Percentiles rank a stretch among this genome's conserved stretches.
Evolutionary conservation across 768 basidiomycete genomes (phyloP).

Genomic region (Holtermannia corniformis): DNA sequence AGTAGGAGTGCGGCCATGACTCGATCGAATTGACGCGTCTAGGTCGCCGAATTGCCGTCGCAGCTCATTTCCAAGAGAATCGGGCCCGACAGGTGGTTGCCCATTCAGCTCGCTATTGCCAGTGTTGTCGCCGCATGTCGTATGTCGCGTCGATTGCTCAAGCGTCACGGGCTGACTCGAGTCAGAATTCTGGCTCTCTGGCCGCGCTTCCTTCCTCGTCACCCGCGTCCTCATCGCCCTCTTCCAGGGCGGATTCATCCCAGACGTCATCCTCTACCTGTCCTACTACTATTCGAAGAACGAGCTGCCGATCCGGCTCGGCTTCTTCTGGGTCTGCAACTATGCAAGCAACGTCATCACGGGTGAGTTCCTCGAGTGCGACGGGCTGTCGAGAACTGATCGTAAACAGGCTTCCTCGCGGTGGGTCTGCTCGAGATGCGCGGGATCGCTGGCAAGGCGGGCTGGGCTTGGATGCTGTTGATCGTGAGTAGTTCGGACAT

Average conservation of each 20-base stretch:
- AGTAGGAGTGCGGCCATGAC: not conserved
- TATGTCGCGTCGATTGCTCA: not conserved
- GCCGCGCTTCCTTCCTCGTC: constrained; percentile 50
- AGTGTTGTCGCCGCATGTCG: constrained; percentile 50
- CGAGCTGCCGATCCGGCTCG: constrained; percentile 56
- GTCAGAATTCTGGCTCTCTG: constrained; percentile 51
- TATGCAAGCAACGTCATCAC: not conserved
- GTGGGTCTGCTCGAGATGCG: constrained; percentile 54
- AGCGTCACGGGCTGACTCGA: not conserved
- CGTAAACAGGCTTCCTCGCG: constrained; percentile 56
- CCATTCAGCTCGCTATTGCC: constrained; percentile 44
- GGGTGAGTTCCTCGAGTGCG: too few species aligned
- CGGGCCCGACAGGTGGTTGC: constrained; percentile 53
- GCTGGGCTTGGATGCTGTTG: constrained; percentile 50
- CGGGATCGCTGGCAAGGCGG: constrained; percentile 48
- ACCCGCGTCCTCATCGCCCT: constrained; percentile 47
- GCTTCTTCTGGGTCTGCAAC: constrained; percentile 57
- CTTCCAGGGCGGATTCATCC: constrained; percentile 50
- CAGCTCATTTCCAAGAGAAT: constrained; percentile 56
- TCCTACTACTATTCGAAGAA: constrained; percentile 57
- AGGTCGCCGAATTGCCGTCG: constrained; percentile 55
- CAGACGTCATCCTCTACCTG: constrained; percentile 57
- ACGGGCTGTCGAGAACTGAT: too few species aligned
- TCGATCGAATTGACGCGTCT: not conserved
- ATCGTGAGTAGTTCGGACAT: constrained; percentile 44